A percentile compares a stretch with the other conserved stretches of the same genome.
Conservation (phyloP, 2,329 filamentous ascomycete species). For the Leptographium procerum region DNA sequence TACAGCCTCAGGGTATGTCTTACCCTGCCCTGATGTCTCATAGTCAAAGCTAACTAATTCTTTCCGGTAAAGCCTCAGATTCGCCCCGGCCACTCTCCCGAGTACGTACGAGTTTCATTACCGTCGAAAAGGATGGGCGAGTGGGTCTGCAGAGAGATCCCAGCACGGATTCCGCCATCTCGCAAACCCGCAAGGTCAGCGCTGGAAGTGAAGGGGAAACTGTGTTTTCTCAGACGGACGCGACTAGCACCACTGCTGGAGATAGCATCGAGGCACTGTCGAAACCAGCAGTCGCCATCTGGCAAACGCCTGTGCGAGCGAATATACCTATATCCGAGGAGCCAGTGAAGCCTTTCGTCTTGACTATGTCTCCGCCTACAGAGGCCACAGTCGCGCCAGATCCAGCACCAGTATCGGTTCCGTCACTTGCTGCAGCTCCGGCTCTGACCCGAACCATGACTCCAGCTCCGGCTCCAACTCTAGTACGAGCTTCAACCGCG, state of each 20-base stretch:
- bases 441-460: neutral
- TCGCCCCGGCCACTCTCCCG: slow-evolving; percentile 60
- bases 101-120: slow-evolving; percentile 64
- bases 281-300: neutral
- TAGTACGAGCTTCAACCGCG: neutral
- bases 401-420: neutral
- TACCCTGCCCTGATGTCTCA: neutral
- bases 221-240: neutral
- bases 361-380: neutral
- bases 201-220: slow-evolving; percentile 22
- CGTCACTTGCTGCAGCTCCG: neutral
- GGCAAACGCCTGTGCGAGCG: neutral
- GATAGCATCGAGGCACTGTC: neutral
- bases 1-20: slow-evolving; percentile 31
- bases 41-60: neutral
- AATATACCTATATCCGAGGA: neutral
- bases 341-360: neutral
- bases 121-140: slow-evolving; percentile 55
- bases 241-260: neutral
- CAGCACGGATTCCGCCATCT: slow-evolving; percentile 30
- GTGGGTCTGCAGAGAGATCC: slow-evolving; percentile 38
- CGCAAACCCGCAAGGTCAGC: slow-evolving; percentile 24
- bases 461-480: neutral
- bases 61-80: slow-evolving; percentile 16
- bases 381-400: neutral